Base-by-base conservation (phyloP, 495 filamentous ascomycete genomes). In the Hypoxylon fragiforme region DNA sequence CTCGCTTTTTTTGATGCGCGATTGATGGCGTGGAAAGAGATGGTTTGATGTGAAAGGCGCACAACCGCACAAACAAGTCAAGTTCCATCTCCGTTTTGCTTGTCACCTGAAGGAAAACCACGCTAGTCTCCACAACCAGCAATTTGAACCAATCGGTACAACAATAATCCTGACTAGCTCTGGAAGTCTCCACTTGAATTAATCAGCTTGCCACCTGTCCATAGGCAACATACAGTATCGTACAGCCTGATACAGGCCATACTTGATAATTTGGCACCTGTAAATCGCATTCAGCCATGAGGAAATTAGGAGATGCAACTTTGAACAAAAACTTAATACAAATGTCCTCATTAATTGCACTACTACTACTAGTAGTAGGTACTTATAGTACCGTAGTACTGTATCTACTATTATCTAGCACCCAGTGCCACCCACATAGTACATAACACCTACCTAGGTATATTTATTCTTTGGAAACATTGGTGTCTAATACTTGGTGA, bases 21-120 rank as follows among this genome's bases (percentile, higher is more conserved):
- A 67, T 67, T 65, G 65, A 67, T 67, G 65, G 65, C 65, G 65
- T 67, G 65, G 65, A 67, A 66, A 57, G 58, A 65, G 71, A 69
- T 76, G 71, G 70, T 68, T 72, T 73, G 75, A 70, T 75, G 74
- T 76, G 75, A 76, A 77, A 74, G 72, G 75, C 73, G 75, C 73
- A 78, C 72, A 74, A 75, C 70, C 66, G 65, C 69, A 66, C 60
- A 72, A 73, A n/a, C n/a, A n/a, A n/a, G n/a, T n/a, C 65, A 69
- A 70, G 68, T 64, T 64, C 73, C 64, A 71, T 67, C 54, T 65
- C 70, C 55, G 53, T 71, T 70, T 73, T 73, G 69, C 67, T 65
- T 62, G 59, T 70, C 63, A 69, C 72, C 51, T 71, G 68, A 61
- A 63, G 47, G 53, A 47, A 32, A 55, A 51, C 50, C 46, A 37